Evolutionary conservation across 371 early-diverging fungal genomes (phyloP).

Genomic region (Mucor velutinosus): DNA sequence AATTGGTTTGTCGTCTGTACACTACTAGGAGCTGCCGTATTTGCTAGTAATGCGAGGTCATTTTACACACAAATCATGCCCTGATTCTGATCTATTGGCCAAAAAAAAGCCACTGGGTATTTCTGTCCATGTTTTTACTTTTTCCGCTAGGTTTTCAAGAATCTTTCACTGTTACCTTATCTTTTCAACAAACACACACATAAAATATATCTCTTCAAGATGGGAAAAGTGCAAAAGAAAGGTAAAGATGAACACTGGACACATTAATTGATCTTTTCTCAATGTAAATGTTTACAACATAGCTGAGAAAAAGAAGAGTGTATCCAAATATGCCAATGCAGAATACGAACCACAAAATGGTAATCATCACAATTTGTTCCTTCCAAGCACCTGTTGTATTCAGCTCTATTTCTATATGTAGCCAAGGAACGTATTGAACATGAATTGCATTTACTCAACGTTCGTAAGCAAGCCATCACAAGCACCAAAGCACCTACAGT

Average conservation of each 20-base stretch:
- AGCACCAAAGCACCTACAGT: conserved; percentile 9
- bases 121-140: not conserved
- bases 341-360: conserved; percentile 16
- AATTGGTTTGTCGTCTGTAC: too few species aligned
- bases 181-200: not conserved
- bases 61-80: not conserved
- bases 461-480: conserved; percentile 23
- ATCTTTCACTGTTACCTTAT: not conserved
- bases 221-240: conserved; percentile 23
- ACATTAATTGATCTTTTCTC: not conserved
- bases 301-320: conserved; percentile 4
- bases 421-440: conserved; percentile 33
- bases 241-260: not conserved
- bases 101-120: not conserved
- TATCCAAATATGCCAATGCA: conserved; percentile 10
- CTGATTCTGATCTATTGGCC: not conserved
- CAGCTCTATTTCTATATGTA: not conserved
- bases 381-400: not conserved
- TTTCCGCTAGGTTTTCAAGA: not conserved
- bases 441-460: conserved; percentile 26
- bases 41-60: not conserved
- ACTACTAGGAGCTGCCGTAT: too few species aligned
- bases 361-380: not conserved
- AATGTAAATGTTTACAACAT: not conserved
- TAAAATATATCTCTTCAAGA: not conserved